Evolutionary conservation across 1,284 basidiomycete species (phyloP), one percentile per base, ranked within the genome.

Genomic region (Rhodotorula sp.): DNA sequence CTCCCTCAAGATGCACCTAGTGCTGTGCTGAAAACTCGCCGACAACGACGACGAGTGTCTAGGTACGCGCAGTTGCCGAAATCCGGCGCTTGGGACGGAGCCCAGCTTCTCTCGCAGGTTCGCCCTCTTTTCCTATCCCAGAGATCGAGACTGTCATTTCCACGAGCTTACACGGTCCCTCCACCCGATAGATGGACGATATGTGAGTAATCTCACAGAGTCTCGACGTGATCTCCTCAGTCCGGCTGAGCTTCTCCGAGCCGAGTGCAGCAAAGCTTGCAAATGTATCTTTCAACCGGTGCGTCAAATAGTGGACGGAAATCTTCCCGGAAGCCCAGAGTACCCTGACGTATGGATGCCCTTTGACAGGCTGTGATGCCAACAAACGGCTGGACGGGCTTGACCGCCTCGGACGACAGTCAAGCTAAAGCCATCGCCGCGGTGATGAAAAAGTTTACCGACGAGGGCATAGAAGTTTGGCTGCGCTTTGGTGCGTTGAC

Each of bases 361-460:
- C 58, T 26, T 31, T 23, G 47, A 62, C 47, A 54, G 28, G 70
- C 71, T 16, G 74, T 76, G 15, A 76, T 76, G 74, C 74, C 74
- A 4, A 72, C 72, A 14, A 73, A 77, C 31, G 78, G 77, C 6
- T 78, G 77, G 78, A 23, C 54, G 34, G 77, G 77, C 12, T 60
- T 78, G 2, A 78, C 77, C 10, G 52, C 64, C 18, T 43, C 34
- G 43, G 74, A 77, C 71, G 78, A 79, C 69, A 73, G 67, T 7
- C 80, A 81, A 66, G 81, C 81, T 2, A 61, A 72, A 14, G 79
- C 78, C 14, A 79, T 81, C 26, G 78, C 77, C 50, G 74, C 77
- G 1, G 80, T 81, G 21, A 80, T 82, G 79, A 82, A 82, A 73
- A 64, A 78, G 60, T 81, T 81, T 71, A 81, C 80, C 52, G 81